Base-by-base conservation (phyloP, 164 flowering plant species). In the Kalanchoe fedtschenkoi region DNA sequence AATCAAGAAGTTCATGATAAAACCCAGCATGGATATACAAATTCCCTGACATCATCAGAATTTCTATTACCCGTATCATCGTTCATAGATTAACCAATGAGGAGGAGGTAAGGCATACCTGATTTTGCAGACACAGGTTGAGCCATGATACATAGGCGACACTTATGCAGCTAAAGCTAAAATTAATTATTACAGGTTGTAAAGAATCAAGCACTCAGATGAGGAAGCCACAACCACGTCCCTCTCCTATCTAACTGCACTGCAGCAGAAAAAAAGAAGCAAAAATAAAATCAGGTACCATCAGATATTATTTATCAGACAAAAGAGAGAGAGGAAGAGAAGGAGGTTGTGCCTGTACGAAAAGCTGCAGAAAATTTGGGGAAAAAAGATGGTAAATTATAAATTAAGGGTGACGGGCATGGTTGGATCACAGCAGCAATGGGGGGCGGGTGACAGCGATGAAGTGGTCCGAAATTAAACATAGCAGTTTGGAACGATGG, bases 171-270 rank as follows among this genome's bases (percentile, higher is more conserved):
- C 43, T 42, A 42, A 42, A 16, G 47, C 47, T 42, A 42, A 16
- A n/a, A 17, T 16, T 42, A 42, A 42, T 3, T 17, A 42, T 5
- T n/a, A n/a, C n/a, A n/a, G 17, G 28, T 28, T 24, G 28, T 15
- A 47, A 24, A 47, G 55, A 47, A 44, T 47, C 15, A 47, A 47
- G 55, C 55, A 47, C 55, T 47, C 55, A 47, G 55, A 47, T 24
- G 55, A 47, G 55, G 55, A 47, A 47, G 55, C 53, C 53, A 19
- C 22, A 5, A n/a, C 22, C 53, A 44, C n/a, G 53, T 29, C 10
- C 55, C 28, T 47, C 55, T 10, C 55, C 55, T 22, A 47, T 21
- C 55, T 6, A 47, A 10, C 55, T 47, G 29, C 55, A 47, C 3
- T n/a, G n/a, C n/a, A n/a, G n/a, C n/a, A n/a, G 10, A 22, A 47